Base-by-base conservation (phyloP, 805 yeast species). In the Metschnikowia baotianmanensis region DNA sequence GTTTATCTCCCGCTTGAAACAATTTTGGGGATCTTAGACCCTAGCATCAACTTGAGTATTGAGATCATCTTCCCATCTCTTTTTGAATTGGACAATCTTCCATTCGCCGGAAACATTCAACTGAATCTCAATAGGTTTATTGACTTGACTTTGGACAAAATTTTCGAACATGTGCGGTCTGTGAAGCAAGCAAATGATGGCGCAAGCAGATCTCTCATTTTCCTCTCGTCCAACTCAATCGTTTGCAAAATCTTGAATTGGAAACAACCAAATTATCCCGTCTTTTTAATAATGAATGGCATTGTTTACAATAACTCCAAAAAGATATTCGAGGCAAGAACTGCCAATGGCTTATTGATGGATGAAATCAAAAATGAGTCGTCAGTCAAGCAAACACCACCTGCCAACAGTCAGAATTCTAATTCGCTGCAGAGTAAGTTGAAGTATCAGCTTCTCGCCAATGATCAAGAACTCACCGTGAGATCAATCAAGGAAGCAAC, bases 201-300 rank as follows among this genome's bases (percentile, higher is more conserved):
- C 4, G 26, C 43, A 8, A 47, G 50, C 31, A 70, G 96, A 44
- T 80, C 95, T 1, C 67, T 93, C 31, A 81, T 91, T 8, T 86
- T 93, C 62, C 79, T 95, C 10, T 87, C 96, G 1, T 78, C 85
- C 41, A 88, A 89, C 61, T 85, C 96, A 24, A 78, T 81, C 33
- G 87, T 89, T n/a, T 93, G 98, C 63, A 87, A 96, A 9, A 85
- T 88, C 33, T 66, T 93, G 52, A 93, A 93, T 63, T 93, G 99
- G 99, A 93, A 93, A 63, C 99, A 93, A 64, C 98, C 99, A 11
- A 91, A 91, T 60, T 93, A 84, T 64, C 97, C 99, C 0, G 98
- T 93, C 0, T 81, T 93, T 50, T 85, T 86, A 64, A 78, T 82
- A 41, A 78, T 90, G 76, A 82, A 80, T 52, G 86, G 88, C n/a